A percentile compares a stretch with the other conserved stretches of the same genome.
Conservation (phyloP, 176 grass and related monocot species). For the Stipa capillata region DNA sequence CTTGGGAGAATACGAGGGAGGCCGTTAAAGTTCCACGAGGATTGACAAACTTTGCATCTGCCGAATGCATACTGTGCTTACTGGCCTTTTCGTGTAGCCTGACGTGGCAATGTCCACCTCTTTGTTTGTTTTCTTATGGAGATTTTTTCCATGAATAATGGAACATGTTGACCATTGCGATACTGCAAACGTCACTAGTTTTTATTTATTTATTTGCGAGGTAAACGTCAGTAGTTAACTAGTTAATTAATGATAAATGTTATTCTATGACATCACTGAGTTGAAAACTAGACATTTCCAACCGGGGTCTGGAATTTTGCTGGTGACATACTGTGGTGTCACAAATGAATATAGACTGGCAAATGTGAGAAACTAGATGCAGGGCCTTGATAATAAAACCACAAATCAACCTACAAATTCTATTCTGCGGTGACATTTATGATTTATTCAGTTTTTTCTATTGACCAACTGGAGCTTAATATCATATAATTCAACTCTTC, state of each 20-base stretch:
- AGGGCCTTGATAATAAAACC: not conserved
- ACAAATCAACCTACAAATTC: not conserved
- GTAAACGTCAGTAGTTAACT: no score
- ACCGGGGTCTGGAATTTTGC: no score
- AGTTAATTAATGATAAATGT: no score
- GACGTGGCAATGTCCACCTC: not conserved
- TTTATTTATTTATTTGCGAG: no score
- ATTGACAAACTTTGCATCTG: conserved; percentile 10
- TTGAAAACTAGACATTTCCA: no score
- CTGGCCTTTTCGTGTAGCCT: not conserved
- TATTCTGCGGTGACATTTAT: not conserved
- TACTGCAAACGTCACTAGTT: no score
- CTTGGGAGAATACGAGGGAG: not conserved
- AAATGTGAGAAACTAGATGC: not conserved
- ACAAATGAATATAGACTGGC: not conserved
- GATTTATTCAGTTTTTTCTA: not conserved
- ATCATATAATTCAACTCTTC: not conserved
- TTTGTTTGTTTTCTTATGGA: not conserved
- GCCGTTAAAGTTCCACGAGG: conserved; percentile 12
- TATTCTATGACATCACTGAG: no score
- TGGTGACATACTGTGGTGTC: no score
- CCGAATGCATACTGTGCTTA: not conserved
- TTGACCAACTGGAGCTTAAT: not conserved
- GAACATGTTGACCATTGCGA: no score
- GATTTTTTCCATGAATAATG: not conserved